phyloP scores from a whole-genome alignment of 371 early-diverging fungal species.

The Rozella allomycis region DNA sequence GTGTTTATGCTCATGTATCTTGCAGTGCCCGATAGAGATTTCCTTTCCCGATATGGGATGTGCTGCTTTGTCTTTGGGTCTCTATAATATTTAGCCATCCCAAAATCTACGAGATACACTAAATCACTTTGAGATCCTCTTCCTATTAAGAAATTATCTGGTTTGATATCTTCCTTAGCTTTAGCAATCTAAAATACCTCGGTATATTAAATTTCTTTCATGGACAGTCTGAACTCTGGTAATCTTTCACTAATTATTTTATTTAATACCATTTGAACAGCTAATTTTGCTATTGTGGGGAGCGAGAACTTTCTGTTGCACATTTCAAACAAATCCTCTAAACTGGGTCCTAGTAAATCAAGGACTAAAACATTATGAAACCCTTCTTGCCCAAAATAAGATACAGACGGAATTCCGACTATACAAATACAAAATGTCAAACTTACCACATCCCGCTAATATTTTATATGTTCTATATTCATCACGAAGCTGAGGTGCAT shows the following conservation, averaged over 20 bases:
- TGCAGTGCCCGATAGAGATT: constrained; percentile 84
- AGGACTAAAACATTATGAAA: constrained; percentile 87
- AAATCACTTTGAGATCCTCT: constrained; percentile 42
- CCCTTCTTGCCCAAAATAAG: constrained; percentile 91
- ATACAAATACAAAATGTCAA: constrained; percentile 2
- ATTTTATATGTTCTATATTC: constrained; percentile 79
- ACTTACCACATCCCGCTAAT: constrained; percentile 44
- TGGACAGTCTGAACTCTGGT: constrained; percentile 83
- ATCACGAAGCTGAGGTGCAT: constrained; percentile 79
- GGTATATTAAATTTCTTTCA: constrained; percentile 85
- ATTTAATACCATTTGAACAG: constrained; percentile 70
- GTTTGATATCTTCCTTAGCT: constrained; percentile 99
- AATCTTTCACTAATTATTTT: constrained; percentile 23
- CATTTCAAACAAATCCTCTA: constrained; percentile 92
- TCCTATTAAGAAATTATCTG: constrained; percentile 95
- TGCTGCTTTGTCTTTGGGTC: constrained; percentile 84
- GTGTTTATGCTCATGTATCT: constrained; percentile 94
- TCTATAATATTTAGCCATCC: constrained; percentile 90
- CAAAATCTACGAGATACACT: constrained; percentile 65
- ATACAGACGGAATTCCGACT: constrained; percentile 67
- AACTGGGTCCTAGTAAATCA: constrained; percentile 88
- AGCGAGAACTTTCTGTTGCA: constrained; percentile 71
- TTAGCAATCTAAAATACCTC: no score
- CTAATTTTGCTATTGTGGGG: constrained; percentile 88
- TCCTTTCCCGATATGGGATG: constrained; percentile 74